These are phyloP conservation scores for Cucumis melo DNA, from an alignment of 306 rosid species.

Conservation along the genomic window DNA sequence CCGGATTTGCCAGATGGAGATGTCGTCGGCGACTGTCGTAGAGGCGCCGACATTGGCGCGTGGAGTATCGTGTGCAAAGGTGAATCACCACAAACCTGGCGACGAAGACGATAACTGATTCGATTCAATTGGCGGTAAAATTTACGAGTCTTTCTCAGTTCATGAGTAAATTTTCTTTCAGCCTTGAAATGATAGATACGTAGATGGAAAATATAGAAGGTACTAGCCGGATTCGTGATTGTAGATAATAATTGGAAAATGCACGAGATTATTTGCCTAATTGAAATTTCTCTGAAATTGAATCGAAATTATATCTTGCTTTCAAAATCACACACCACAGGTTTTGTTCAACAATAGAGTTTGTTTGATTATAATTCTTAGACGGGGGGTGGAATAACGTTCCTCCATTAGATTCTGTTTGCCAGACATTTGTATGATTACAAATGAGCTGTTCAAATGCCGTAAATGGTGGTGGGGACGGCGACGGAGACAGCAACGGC, in stretches of 20 bases:
- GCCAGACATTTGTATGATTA: background rate
- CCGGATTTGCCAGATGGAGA: conserved; percentile 82
- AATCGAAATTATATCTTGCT: background rate
- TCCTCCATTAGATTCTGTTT: background rate
- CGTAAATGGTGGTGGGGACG: background rate
- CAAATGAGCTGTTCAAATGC: background rate
- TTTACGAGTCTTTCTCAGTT: background rate
- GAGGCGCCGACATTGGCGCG: conserved; percentile 33
- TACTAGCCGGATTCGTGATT: background rate
- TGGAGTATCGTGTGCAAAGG: conserved; percentile 35
- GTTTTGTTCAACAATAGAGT: background rate
- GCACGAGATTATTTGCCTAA: background rate
- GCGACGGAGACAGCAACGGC: background rate
- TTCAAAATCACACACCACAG: background rate
- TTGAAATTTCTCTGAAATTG: background rate
- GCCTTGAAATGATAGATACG: background rate
- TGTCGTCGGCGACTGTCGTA: conserved; percentile 46
- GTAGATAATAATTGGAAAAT: background rate
- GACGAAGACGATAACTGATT: background rate
- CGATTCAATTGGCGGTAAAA: background rate
- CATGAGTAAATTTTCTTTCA: background rate
- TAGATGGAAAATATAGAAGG: background rate
- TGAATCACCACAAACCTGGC: conserved; percentile 35
- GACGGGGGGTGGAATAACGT: background rate
- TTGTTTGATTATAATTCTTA: background rate